Evolutionary conservation across 202 grass and related monocot species (phyloP), one percentile per base, ranked within the genome.

Genomic region (Digitaria exilis): DNA sequence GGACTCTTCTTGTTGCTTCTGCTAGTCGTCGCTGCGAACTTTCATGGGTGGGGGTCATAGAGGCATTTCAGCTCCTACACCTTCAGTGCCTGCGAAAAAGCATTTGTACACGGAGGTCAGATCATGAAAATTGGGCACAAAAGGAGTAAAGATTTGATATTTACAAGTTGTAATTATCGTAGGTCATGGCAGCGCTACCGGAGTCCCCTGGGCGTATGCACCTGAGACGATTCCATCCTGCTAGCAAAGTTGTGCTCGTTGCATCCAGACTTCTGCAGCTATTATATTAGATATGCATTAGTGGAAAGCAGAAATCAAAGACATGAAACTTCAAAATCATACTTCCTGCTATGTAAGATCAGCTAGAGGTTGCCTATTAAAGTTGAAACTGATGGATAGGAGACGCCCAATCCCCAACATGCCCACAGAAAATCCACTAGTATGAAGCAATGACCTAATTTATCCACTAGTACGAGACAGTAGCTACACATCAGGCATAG

Each of bases 171-270:
- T 80, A 84, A 71, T 80, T 84, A 87, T 90, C 75, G 48, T 82
- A 86, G 81, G 78, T 79, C 73, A 54, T 86, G 51, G 82, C 65
- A 80, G 87, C 75, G 82, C 75, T 92, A 92, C 92, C 92, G 82
- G 89, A 86, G 71, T 94, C 92, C 88, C 92, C 85, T 54, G 94
- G 92, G 61, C 88, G 92, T 56, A 86, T 94, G 92, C 92, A 97
- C 85, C 94, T 91, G 88, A 92, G 94, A 82, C 94, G n/a, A 97
- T 61, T 97, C 94, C 85, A 90, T 88, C 87, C 94, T 94, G 89
- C 94, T 94, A 6, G 94, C 94, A 34, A 97, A 97, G 89, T 97
- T 97, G 94, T 97, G 94, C 85, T 97, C 94, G 50, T 97, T 97
- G 94, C 94, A 94, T 86, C 94, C 94, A 81, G 94, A 90, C 87